These are phyloP conservation scores for Annulohypoxylon bovei DNA, from an alignment of 495 filamentous ascomycete genomes.

Conservation along the genomic window DNA sequence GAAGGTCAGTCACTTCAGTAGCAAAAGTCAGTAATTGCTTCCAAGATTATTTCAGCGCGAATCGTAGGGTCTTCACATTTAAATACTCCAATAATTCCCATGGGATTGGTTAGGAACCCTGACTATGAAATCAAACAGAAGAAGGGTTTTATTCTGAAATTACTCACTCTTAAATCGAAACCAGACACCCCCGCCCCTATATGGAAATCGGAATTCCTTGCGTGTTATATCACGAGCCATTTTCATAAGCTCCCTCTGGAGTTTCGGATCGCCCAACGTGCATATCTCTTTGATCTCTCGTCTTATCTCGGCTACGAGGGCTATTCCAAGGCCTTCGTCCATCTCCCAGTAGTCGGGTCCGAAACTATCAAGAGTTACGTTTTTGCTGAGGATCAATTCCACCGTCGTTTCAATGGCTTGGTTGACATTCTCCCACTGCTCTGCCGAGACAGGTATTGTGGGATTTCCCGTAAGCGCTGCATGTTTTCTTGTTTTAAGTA, in stretches of 20 bases:
- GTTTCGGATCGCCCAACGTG: constrained; percentile 13
- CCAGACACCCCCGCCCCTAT: constrained; percentile 15
- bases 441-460: background rate
- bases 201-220: constrained; percentile 14
- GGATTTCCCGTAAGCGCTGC: constrained; percentile 8
- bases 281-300: constrained; percentile 16
- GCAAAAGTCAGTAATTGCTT: background rate
- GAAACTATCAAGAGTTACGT: constrained; percentile 15
- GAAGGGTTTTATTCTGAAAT: background rate
- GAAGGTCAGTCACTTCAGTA: constrained; percentile 12
- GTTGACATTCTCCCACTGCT: constrained; percentile 31
- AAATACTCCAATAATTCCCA: too few relatives aligned
- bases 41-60: too few relatives aligned
- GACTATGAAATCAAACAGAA: background rate
- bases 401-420: constrained; percentile 28
- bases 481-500: constrained; percentile 16
- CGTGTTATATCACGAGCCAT: constrained; percentile 15
- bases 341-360: constrained; percentile 27
- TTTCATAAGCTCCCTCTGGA: constrained; percentile 5
- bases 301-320: constrained; percentile 24
- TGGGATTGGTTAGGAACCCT: background rate
- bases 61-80: too few relatives aligned
- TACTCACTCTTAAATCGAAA: constrained; percentile 25
- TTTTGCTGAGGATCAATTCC: constrained; percentile 5
- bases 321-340: constrained; percentile 20